phyloP scores from a whole-genome alignment of 495 filamentous ascomycete genomes.

The Xylaria longipes region DNA sequence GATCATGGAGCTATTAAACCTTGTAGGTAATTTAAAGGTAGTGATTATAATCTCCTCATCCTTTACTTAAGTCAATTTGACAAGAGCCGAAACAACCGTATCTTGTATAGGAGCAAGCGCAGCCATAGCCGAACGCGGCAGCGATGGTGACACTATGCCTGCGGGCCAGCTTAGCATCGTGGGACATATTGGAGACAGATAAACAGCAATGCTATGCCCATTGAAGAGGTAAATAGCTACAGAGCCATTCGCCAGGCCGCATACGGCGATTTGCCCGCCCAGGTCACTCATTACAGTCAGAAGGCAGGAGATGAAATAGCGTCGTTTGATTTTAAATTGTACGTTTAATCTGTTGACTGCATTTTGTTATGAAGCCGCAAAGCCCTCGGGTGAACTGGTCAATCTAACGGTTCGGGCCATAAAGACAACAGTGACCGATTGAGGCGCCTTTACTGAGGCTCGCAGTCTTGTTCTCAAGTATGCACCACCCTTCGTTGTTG shows the following conservation, averaged over 20 bases:
- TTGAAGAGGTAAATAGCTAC: not conserved
- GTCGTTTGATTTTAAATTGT: not conserved
- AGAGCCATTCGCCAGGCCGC: not conserved
- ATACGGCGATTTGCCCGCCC: not conserved
- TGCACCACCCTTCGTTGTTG: too few species aligned
- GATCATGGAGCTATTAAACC: too few species aligned
- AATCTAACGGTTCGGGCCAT: not conserved
- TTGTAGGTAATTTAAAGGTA: not conserved
- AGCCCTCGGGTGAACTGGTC: not conserved
- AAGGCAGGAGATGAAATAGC: not conserved
- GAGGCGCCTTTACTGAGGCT: not conserved
- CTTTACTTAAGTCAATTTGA: not conserved
- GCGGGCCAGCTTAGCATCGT: not conserved
- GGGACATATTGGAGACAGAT: not conserved
- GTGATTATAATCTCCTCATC: not conserved
- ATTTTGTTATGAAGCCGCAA: not conserved
- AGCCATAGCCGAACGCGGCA: not conserved
- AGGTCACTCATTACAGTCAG: not conserved
- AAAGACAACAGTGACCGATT: not conserved
- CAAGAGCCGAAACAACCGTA: not conserved
- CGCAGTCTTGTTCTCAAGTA: not conserved
- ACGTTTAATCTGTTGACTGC: not conserved
- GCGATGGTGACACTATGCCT: not conserved
- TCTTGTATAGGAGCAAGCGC: not conserved
- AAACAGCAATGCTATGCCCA: not conserved